Evolutionary conservation across 192 early-diverging fungal species (phyloP), one percentile per base, ranked within the genome.

Genomic region (Fimicolochytrium jonesii): DNA sequence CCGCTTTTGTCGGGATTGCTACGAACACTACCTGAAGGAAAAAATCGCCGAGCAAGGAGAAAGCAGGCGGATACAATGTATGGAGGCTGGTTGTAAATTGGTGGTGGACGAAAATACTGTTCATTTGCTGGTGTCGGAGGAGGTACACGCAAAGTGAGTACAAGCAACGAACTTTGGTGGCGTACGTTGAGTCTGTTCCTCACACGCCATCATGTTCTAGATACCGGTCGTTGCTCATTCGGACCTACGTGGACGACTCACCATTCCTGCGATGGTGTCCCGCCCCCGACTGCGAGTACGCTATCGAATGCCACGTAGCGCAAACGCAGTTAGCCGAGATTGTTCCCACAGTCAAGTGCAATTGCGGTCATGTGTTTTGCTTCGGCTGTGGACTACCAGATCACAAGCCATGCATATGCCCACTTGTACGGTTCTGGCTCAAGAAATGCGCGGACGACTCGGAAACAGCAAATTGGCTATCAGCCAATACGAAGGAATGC

Each of bases 371-470:
- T 58, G 64, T 61, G 7, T 98, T 97, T 62, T 99, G 97, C 72
- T 97, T 97, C 78, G 90, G 92, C 6, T 99, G 97, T 74, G 81
- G 85, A 30, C 60, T 87, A 23, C 73, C 83, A 33, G 89, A 90
- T 68, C 97, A 99, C 57, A 78, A 87, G 63, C 97, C 97, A 9
- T 89, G 86, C 56, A 85, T 90, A 17, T 99, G 97, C 78, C 56
- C 39, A 4, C 75, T 98, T 39, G 93, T 91, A 34, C 82, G 81
- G 47, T 78, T 72, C 67, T 97, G 93, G 95, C 56, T 94, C 26
- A 89, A 93, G 72, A 98, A 98, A 68, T 96, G 95, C 73, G 87
- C 82, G 54, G 95, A 99, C 76, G 97, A 99, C 68, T 94, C 92
- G 4, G 94, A 98, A 71, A 98, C 95, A 15, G 87, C 94, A 22